A percentile compares a stretch with the other conserved stretches of the same genome.
These are phyloP conservation scores for Rhizopus stolonifer DNA, from an alignment of 371 early-diverging fungal species.

Conservation along the genomic window DNA sequence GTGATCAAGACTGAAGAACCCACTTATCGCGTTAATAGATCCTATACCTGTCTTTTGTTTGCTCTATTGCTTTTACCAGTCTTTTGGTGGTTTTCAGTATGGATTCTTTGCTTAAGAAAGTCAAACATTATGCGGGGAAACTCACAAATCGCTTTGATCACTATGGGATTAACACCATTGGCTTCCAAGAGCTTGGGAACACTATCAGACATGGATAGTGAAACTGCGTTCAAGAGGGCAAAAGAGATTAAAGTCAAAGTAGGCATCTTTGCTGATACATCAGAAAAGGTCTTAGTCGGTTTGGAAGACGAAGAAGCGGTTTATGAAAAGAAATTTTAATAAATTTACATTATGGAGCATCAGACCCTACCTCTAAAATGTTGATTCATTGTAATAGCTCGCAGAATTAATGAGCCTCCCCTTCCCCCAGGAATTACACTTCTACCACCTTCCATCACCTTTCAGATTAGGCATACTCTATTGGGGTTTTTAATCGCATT, in stretches of 20 bases:
- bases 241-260: slow-evolving; percentile 7
- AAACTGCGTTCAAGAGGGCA: slow-evolving; percentile 5
- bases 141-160: slow-evolving; percentile 17
- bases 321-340: too few species aligned
- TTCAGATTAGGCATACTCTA: too few species aligned
- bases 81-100: slow-evolving; percentile 11
- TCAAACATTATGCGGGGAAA: slow-evolving; percentile 13
- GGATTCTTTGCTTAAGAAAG: slow-evolving; percentile 8
- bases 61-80: slow-evolving; percentile 11
- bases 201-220: slow-evolving; percentile 3
- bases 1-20: not conserved
- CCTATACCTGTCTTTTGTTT: not conserved
- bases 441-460: too few species aligned
- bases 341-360: too few species aligned
- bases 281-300: not conserved
- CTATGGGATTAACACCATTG: slow-evolving; percentile 12
- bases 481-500: too few species aligned
- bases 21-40: not conserved
- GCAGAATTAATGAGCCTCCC: too few species aligned
- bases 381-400: too few species aligned
- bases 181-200: slow-evolving; percentile 2
- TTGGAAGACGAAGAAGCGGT: slow-evolving; percentile 9
- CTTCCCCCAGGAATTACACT: too few species aligned
- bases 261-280: not conserved
- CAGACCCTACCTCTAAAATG: too few species aligned